Conservation (phyloP, 208 protist genomes). For the Leishmania gerbilli region DNA sequence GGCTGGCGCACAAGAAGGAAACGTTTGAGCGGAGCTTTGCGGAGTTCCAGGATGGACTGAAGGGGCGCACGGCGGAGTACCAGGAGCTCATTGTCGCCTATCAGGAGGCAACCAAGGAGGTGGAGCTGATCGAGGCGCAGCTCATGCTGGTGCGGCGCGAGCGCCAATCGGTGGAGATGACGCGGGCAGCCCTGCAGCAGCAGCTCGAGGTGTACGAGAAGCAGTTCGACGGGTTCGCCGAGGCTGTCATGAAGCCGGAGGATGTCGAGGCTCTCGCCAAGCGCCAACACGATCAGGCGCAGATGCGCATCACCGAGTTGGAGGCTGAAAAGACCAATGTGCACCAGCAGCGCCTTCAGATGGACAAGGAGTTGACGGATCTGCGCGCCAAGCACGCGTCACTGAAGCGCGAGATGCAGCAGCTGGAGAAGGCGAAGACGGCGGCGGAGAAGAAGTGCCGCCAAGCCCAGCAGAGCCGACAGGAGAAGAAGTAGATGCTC, state of each 20-base stretch:
- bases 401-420: conserved; percentile 55
- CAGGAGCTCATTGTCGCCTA: conserved; percentile 54
- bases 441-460: conserved; percentile 80
- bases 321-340: conserved; percentile 64
- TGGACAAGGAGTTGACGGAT: conserved; percentile 72
- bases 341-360: conserved; percentile 57
- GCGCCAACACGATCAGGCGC: conserved; percentile 49
- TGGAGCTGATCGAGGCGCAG: conserved; percentile 57
- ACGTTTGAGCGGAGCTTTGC: conserved; percentile 62
- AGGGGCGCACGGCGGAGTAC: conserved; percentile 40
- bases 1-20: conserved; percentile 52
- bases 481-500: conserved; percentile 18
- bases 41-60: conserved; percentile 36
- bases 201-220: conserved; percentile 71
- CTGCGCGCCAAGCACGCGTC: conserved; percentile 50
- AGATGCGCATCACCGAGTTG: conserved; percentile 46
- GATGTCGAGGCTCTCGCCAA: conserved; percentile 51
- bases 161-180: conserved; percentile 40
- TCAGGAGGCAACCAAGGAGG: conserved; percentile 40
- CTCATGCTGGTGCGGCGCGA: conserved; percentile 56
- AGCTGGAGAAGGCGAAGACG: conserved; percentile 53
- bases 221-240: conserved; percentile 56
- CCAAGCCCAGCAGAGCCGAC: conserved; percentile 52
- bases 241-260: conserved; percentile 52
- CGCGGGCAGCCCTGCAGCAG: conserved; percentile 41